These are phyloP conservation scores for Phylloporus rhodoxanthus DNA, from an alignment of 768 basidiomycete species.

Conservation along the genomic window DNA sequence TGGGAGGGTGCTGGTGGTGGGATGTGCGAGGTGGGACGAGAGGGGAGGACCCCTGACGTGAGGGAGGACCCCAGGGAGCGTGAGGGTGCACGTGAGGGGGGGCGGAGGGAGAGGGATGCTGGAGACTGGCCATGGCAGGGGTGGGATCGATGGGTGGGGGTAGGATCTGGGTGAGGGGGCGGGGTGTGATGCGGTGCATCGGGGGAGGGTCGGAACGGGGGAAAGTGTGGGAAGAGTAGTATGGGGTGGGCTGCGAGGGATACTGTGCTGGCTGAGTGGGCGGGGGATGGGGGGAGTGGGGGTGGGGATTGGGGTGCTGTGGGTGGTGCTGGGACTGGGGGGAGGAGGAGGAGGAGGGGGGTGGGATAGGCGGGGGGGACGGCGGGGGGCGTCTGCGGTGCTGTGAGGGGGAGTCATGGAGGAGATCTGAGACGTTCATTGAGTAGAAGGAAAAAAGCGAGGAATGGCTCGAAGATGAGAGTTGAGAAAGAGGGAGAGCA, in stretches of 20 bases:
- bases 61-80: slow-evolving; percentile 29
- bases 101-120: slow-evolving; percentile 28
- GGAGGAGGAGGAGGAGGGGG: slow-evolving; percentile 26
- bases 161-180: slow-evolving; percentile 31
- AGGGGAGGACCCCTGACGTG: slow-evolving; percentile 31
- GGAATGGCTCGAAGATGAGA: slow-evolving; percentile 18
- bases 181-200: slow-evolving; percentile 28
- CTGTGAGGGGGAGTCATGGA: slow-evolving; percentile 67
- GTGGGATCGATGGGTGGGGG: slow-evolving; percentile 23
- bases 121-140: slow-evolving; percentile 30
- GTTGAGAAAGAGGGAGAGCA: slow-evolving; percentile 26
- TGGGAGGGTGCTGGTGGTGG: slow-evolving; percentile 25
- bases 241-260: slow-evolving; percentile 22
- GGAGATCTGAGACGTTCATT: slow-evolving; percentile 67
- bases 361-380: slow-evolving; percentile 23
- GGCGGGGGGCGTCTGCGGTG: slow-evolving; percentile 33
- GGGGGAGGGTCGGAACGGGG: slow-evolving; percentile 14
- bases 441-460: neutral
- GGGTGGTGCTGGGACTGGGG: slow-evolving; percentile 28
- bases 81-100: slow-evolving; percentile 30
- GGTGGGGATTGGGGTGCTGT: slow-evolving; percentile 22
- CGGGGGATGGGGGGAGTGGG: slow-evolving; percentile 13
- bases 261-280: slow-evolving; percentile 14
- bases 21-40: slow-evolving; percentile 21
- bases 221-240: slow-evolving; percentile 16